Evolutionary conservation across 208 protist genomes (phyloP), one percentile per base, ranked within the genome.

Genomic region (Borovskyia barvae): DNA sequence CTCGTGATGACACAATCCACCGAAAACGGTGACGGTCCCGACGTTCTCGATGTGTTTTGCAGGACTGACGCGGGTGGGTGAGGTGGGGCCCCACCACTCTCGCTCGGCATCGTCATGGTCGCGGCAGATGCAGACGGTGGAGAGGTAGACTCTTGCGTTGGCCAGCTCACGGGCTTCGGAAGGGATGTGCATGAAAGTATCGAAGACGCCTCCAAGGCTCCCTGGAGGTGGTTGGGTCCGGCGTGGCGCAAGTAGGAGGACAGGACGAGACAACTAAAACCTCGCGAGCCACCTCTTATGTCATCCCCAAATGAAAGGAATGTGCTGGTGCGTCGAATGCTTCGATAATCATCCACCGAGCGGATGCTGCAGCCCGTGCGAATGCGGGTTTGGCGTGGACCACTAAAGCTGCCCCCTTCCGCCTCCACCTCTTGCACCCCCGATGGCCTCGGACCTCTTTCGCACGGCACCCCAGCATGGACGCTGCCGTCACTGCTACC

Each of bases 221-320:
- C 25, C 45, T 49, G 7, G 17, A 25, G 5, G 19, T 15, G 25
- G 17, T 24, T 30, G 12, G 61, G 41, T 7, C 61, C 33, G 7
- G 62, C 62, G 22, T 60, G 42, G 20, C 52, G 51, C 45, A 60
- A 12, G 14, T 54, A 68, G 24, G 52, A 61, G 0, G 62, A 54
- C 11, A 68, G 45, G 19, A 60, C n/a, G 45, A 68, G 45, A 37
- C 62, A 61, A 46, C 28, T 54, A 37, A 68, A 68, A 53, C 62
- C 52, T n/a, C 62, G 45, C 2, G 45, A 55, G 7, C 52, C 50
- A 3, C 49, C n/a, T 17, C 20, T 37, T 8, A 33, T 20, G 19
- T 41, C 45, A 20, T 47, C 62, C 36, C 55, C 42, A 30, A 68
- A 68, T 7, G 62, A 46, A 3, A 61, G 22, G 40, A 68, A 68